Percentiles rank a stretch among this genome's conserved stretches.
phyloP scores from a whole-genome alignment of 2,329 filamentous ascomycete species.

The Stylonectria norvegica region DNA sequence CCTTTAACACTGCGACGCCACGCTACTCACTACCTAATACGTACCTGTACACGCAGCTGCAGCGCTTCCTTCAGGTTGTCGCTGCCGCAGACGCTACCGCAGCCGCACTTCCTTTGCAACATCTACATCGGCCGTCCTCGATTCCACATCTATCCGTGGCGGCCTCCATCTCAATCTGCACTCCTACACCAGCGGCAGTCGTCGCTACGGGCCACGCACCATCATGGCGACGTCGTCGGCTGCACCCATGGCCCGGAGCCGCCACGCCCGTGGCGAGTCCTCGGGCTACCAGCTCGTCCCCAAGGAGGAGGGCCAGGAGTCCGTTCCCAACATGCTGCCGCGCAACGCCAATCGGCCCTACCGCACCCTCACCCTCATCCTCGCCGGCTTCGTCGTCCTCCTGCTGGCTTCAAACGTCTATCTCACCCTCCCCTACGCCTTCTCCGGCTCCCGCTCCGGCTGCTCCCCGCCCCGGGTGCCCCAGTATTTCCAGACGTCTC shows the following conservation, averaged over 20 bases:
- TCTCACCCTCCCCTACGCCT: slow-evolving; percentile 33
- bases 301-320: slow-evolving; percentile 29
- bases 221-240: slow-evolving; percentile 18
- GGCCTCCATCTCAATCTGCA: no score
- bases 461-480: slow-evolving; percentile 44
- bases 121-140: no score
- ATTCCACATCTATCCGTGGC: no score
- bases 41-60: no score
- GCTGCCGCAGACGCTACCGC: no score
- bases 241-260: slow-evolving; percentile 10
- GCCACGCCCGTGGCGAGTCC: slow-evolving; percentile 9
- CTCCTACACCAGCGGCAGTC: no score
- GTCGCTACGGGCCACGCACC: slow-evolving; percentile 1
- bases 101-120: no score
- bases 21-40: no score
- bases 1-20: no score
- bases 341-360: slow-evolving; percentile 26
- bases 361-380: slow-evolving; percentile 28
- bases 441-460: slow-evolving; percentile 25
- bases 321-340: slow-evolving; percentile 17
- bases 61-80: no score
- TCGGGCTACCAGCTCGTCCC: slow-evolving; percentile 33
- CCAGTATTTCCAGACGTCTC: slow-evolving; percentile 61
- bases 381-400: slow-evolving; percentile 35
- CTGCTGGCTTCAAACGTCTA: slow-evolving; percentile 38